Conservation (phyloP, 139 green algal species). For the Chlorokybus atmophyticus region DNA sequence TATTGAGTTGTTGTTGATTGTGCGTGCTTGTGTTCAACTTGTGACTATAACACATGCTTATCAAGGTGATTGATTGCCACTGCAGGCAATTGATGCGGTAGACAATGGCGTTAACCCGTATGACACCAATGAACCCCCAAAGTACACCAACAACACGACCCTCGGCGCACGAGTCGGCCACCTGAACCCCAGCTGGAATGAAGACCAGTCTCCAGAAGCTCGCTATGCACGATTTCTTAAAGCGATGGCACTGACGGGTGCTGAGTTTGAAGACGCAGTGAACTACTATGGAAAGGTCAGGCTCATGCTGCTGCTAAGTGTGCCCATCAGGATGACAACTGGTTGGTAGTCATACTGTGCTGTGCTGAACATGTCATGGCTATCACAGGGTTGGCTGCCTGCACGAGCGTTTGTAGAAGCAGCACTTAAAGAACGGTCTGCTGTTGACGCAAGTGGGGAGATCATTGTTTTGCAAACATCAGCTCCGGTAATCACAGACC, state of each 20-base stretch:
- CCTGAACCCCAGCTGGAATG: constrained; percentile 81
- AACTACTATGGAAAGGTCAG: too few relatives aligned
- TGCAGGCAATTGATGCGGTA: constrained; percentile 85
- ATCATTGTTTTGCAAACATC: constrained; percentile 26
- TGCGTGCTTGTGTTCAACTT: too few relatives aligned
- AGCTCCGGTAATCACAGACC: constrained; percentile 25
- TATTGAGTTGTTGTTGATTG: neutral
- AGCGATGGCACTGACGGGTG: constrained; percentile 70
- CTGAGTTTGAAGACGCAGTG: too few relatives aligned
- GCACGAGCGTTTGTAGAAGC: constrained; percentile 49
- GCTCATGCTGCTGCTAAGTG: too few relatives aligned
- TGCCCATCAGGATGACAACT: too few relatives aligned
- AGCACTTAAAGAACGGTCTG: constrained; percentile 31
- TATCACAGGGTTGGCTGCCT: constrained; percentile 69
- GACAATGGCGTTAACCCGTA: constrained; percentile 89
- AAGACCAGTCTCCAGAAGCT: constrained; percentile 33
- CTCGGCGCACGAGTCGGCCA: constrained; percentile 58
- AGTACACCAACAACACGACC: constrained; percentile 74
- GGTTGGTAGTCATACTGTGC: too few relatives aligned
- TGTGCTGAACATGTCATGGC: too few relatives aligned
- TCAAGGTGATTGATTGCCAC: too few relatives aligned
- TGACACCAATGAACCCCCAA: constrained; percentile 30
- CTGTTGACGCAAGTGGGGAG: constrained; percentile 42
- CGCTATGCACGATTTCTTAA: constrained; percentile 53
- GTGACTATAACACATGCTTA: too few relatives aligned